Base-by-base conservation (phyloP, 208 protist genomes). In the Phytomonas serpens region DNA sequence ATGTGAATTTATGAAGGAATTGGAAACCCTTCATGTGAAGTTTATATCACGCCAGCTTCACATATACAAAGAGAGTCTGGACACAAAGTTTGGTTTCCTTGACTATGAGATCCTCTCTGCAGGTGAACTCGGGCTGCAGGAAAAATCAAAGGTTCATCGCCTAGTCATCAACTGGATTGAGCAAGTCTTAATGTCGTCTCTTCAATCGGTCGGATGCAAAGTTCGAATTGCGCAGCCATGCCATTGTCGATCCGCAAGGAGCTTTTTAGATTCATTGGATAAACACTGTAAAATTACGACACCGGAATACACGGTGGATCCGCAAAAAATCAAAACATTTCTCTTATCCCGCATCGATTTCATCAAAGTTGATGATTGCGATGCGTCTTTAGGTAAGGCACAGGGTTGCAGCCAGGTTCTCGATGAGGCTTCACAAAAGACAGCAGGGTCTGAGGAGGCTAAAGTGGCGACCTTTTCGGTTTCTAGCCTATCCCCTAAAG, bases 1-100 rank as follows among this genome's bases (percentile, higher is more conserved):
- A 4, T 84, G 82, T 16, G 47, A 64, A 27, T 47, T 72, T 16
- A 83, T 93, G n/a, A 67, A 67, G 63, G 23, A 75, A 16, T 80
- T 95, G 9, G 37, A 67, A 1, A 37, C 4, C 3, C 42, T 69
- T 10, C 79, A 81, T 13, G 82, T 75, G 69, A 78, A 74, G 19
- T 68, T 93, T 72, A 84, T 93, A 66, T 87, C 86, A 10, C 86
- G 90, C 40, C 83, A 82, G 52, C 78, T 95, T 65, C 84, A 92
- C 64, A 75, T 89, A 36, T 95, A 89, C 78, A 95, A 95, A 77
- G 89, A 95, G 61, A 67, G 80, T 0, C 81, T 95, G 37, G 67
- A 79, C 27, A 64, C 19, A 19, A 95, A 95, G 73, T 93, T 95
- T 73, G 89, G 89, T 14, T 91, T 86, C 71, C 72, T 89, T 31